These are phyloP conservation scores for Eucalyptus pumila DNA, from an alignment of 345 rosid species.

Conservation along the genomic window DNA sequence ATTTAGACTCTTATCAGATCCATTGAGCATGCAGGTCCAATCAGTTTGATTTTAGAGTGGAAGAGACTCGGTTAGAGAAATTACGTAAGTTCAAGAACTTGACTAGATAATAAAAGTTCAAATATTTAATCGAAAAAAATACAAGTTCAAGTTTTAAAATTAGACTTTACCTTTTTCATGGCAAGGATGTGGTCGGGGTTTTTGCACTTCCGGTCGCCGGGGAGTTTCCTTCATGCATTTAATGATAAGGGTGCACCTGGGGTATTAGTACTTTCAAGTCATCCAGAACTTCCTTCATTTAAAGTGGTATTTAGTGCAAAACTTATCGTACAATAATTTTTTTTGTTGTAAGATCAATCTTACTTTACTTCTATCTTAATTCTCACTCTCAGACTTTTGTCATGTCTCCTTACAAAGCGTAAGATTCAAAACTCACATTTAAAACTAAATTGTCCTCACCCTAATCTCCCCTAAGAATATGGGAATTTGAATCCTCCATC, in stretches of 20 bases:
- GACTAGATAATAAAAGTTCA: neutral
- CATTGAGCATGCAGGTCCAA: neutral
- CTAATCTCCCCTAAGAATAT: fast-evolving
- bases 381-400: fast-evolving
- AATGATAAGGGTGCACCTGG: neutral
- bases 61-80: neutral
- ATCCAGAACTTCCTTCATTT: neutral
- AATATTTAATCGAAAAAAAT: neutral
- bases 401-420: fast-evolving
- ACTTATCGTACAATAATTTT: no score
- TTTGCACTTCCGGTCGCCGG: neutral
- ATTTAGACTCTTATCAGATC: neutral
- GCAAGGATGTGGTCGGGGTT: neutral
- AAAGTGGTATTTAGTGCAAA: neutral
- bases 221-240: neutral
- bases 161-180: neutral
- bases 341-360: fast-evolving
- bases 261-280: neutral
- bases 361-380: no score
- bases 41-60: neutral
- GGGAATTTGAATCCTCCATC: no score
- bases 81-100: neutral
- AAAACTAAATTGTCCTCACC: fast-evolving
- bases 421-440: fast-evolving
- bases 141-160: neutral